phyloP scores from a whole-genome alignment of 345 rosid species.

The Sonneratia alba region DNA sequence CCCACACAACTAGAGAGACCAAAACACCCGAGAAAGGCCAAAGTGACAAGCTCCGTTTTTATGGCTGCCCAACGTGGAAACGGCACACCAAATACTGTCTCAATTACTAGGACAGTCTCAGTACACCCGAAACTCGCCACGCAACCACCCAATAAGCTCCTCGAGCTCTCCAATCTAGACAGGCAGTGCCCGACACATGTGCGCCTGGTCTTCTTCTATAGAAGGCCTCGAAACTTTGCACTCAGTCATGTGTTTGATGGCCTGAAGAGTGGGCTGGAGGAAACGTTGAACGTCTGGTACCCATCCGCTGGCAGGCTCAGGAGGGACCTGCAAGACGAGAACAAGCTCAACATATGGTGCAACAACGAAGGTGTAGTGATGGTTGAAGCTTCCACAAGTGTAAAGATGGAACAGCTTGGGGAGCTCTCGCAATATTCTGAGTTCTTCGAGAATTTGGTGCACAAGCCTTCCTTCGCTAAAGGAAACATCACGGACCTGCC shows the following conservation, averaged over 20 bases:
- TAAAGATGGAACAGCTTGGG: conserved; percentile 43
- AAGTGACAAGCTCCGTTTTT: conserved; percentile 1
- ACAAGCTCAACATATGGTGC: conserved; percentile 43
- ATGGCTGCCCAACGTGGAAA: conserved; percentile 20
- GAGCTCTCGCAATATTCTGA: conserved; percentile 44
- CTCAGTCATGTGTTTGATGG: conserved; percentile 25
- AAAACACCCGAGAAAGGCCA: conserved; percentile 1
- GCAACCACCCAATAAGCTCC: conserved; percentile 16
- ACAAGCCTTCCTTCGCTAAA: conserved; percentile 28
- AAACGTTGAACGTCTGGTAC: conserved; percentile 46
- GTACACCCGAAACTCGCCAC: conserved; percentile 21
- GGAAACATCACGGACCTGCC: conserved; percentile 44
- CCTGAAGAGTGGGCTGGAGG: conserved; percentile 47
- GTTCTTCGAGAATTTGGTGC: conserved; percentile 40
- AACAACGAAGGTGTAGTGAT: conserved; percentile 44
- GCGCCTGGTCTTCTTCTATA: conserved; percentile 56
- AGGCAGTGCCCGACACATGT: conserved; percentile 57
- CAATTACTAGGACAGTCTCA: conserved; percentile 16
- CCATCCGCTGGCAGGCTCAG: conserved; percentile 52
- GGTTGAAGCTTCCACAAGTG: conserved; percentile 32
- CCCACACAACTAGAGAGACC: conserved; percentile 8
- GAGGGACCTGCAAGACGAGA: conserved; percentile 32
- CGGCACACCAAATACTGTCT: conserved; percentile 11
- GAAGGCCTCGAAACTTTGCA: neutral
- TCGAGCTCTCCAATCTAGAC: conserved; percentile 51